Evolutionary conservation across 2,329 filamentous ascomycete species (phyloP).

Genomic region (Fusarium sublunatum): DNA sequence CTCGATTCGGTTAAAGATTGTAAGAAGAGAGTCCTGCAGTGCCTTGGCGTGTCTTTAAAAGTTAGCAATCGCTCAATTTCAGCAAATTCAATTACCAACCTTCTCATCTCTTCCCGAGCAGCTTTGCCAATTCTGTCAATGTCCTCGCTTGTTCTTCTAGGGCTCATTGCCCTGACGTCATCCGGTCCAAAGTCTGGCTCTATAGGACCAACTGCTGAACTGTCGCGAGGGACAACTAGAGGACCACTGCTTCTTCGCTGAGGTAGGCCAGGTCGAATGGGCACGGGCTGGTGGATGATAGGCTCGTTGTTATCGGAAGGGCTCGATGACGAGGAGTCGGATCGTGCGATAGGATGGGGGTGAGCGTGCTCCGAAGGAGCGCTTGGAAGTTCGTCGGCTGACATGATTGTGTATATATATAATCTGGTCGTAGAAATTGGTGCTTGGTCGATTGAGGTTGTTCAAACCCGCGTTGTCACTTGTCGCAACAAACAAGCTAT

Average conservation of each 20-base stretch:
- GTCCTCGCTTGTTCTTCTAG: conserved; percentile 88
- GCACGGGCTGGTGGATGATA: conserved; percentile 62
- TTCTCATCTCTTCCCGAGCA: conserved; percentile 74
- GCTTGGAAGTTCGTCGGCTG: conserved; percentile 43
- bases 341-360: conserved; percentile 52
- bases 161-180: conserved; percentile 95
- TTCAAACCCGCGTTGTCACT: conserved; percentile 27
- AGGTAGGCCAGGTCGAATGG: conserved; percentile 73
- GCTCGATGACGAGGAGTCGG: conserved; percentile 52
- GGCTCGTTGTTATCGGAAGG: conserved; percentile 53
- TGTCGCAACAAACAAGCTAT: conserved; percentile 23
- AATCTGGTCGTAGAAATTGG: too few relatives aligned
- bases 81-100: conserved; percentile 54
- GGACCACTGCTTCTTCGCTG: conserved; percentile 84
- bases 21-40: conserved; percentile 88
- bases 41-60: conserved; percentile 81
- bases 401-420: conserved; percentile 29
- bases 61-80: conserved; percentile 25
- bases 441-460: too few relatives aligned
- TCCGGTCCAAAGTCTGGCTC: conserved; percentile 84
- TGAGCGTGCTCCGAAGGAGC: conserved; percentile 45
- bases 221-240: conserved; percentile 83
- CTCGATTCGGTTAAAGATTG: conserved; percentile 93
- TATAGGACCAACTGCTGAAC: conserved; percentile 75
- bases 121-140: conserved; percentile 88